A percentile compares a stretch with the other conserved stretches of the same genome.
These are phyloP conservation scores for Curvularia eragrostidis DNA, from an alignment of 2,329 filamentous ascomycete genomes.

Conservation along the genomic window DNA sequence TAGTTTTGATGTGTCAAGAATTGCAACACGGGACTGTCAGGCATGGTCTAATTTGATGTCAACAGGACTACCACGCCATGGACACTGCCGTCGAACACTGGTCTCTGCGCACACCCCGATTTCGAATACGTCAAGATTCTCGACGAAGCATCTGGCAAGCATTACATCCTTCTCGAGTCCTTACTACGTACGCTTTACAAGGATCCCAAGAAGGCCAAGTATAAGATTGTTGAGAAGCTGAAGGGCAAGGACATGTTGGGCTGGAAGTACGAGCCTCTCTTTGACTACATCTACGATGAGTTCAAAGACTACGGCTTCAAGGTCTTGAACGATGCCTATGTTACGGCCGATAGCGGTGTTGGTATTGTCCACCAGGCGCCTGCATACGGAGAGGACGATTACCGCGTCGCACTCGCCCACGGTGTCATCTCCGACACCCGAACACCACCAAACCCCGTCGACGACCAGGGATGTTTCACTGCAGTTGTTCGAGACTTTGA, in stretches of 20 bases:
- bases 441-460: conserved; percentile 88
- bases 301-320: conserved; percentile 86
- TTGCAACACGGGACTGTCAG: no score
- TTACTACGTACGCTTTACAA: conserved; percentile 86
- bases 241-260: conserved; percentile 85
- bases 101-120: conserved; percentile 77
- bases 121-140: conserved; percentile 88
- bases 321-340: conserved; percentile 83
- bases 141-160: conserved; percentile 80
- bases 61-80: conserved; percentile 77
- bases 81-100: conserved; percentile 84
- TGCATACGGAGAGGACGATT: conserved; percentile 96
- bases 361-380: conserved; percentile 94
- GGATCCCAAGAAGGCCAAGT: conserved; percentile 94
- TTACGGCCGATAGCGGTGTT: conserved; percentile 87
- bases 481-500: conserved; percentile 78
- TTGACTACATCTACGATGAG: conserved; percentile 86
- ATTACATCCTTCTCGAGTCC: conserved; percentile 85
- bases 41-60: conserved; percentile 14
- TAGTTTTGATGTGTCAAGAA: background rate
- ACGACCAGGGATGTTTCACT: conserved; percentile 81
- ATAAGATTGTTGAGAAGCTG: conserved; percentile 78
- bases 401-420: conserved; percentile 76
- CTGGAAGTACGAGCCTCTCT: conserved; percentile 88
- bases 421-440: conserved; percentile 80